Base-by-base conservation (phyloP, 2,329 filamentous ascomycete genomes). In the Pyrenophora tritici-repentis region DNA sequence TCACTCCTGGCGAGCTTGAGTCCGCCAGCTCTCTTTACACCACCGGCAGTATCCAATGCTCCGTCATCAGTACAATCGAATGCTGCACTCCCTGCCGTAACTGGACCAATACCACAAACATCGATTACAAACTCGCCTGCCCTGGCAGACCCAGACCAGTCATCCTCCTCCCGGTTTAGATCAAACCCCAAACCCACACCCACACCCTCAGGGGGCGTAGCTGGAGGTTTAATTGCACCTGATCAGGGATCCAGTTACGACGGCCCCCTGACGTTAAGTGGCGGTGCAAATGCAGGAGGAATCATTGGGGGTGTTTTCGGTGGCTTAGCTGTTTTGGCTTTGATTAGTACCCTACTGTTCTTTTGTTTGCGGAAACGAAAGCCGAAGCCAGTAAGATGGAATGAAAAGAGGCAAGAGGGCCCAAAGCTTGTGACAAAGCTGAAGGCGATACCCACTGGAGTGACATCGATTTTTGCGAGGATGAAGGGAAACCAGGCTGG, bases 261-360 rank as follows among this genome's bases (percentile, higher is more conserved):
- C 17, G 43, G 50, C 9, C 53, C 56, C 2, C 55, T 66, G 38
- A 70, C 63, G 16, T 49, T 66, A 43, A 55, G 57, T 13, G 56
- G 57, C 6, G 46, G 58, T 39, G 55, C 58, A 3, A 67, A 71
- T 33, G 60, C 72, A 17, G 67, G 63, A 24, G 58, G 61, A n/a
- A 67, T 74, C 29, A 63, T 67, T 18, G 71, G 71, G 37, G 71
- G 68, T 3, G 65, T 70, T n/a, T 51, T 72, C 16, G 71, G 70
- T 22, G 70, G 70, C 3, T 59, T 74, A 13, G 58, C 65, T n/a
- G 67, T 53, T 6, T 58, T 74, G 16, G 67, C 65, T 10, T 26
- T 73, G 9, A 62, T 74, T 37, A 61, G 63, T 44, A 61, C 48
- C 5, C 41, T 74, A 14, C 48, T 74, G 10, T 72, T 73, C 50